These are phyloP conservation scores for Cytospora schulzeri DNA, from an alignment of 2,329 filamentous ascomycete species.

Conservation along the genomic window DNA sequence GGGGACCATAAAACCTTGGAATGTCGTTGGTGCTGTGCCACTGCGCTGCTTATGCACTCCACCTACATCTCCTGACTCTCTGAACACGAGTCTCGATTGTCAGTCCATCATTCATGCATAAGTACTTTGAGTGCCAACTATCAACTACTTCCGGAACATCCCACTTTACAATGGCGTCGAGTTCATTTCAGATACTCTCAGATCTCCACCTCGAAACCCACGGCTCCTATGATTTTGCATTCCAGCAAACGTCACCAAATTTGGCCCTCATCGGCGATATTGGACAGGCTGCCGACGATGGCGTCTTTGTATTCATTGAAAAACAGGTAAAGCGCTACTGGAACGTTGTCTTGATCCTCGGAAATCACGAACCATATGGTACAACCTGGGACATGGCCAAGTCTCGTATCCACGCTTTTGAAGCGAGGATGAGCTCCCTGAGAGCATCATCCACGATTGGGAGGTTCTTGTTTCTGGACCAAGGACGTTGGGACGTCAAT, in stretches of 20 bases:
- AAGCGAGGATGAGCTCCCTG: conserved; percentile 30
- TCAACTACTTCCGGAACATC: too few species aligned
- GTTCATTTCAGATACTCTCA: conserved; percentile 50
- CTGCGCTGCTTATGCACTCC: too few species aligned
- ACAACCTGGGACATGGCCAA: conserved; percentile 41
- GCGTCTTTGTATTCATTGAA: conserved; percentile 48
- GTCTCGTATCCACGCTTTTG: conserved; percentile 36
- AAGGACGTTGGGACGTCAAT: conserved; percentile 31
- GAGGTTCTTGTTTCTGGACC: conserved; percentile 45
- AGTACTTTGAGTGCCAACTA: too few species aligned
- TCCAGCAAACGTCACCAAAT: conserved; percentile 49
- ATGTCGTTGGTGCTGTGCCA: too few species aligned
- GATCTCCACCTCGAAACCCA: conserved; percentile 59
- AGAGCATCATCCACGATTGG: conserved; percentile 35
- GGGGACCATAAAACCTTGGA: too few species aligned
- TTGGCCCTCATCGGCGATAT: conserved; percentile 61
- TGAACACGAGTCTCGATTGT: too few species aligned
- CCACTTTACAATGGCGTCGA: not conserved
- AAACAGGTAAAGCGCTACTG: conserved; percentile 51
- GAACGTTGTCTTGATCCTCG: conserved; percentile 53
- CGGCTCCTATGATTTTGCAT: conserved; percentile 53
- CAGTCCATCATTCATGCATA: too few species aligned
- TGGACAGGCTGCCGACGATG: conserved; percentile 36
- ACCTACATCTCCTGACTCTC: too few species aligned
- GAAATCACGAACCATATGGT: conserved; percentile 59